phyloP scores from a whole-genome alignment of 139 green algal species.

The Nannochloris sp. region DNA sequence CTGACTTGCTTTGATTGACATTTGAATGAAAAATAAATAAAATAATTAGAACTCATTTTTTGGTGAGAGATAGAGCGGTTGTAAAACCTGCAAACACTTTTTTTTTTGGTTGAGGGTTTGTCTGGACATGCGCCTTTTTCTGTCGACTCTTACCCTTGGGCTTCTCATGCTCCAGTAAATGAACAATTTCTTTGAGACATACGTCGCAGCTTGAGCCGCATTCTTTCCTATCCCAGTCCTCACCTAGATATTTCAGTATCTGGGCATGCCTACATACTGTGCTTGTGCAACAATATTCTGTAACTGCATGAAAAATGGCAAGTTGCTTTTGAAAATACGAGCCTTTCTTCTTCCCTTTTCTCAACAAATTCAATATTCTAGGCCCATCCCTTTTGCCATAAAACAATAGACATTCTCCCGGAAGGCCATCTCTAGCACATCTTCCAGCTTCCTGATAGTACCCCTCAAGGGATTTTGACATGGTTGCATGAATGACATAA shows the following conservation, averaged over 20 bases:
- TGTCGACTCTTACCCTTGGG: not conserved
- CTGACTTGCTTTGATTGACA: no score
- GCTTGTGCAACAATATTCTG: slow-evolving; percentile 27
- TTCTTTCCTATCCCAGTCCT: slow-evolving; percentile 9
- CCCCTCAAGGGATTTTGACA: slow-evolving; percentile 45
- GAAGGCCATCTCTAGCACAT: slow-evolving; percentile 55
- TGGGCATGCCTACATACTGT: slow-evolving; percentile 35
- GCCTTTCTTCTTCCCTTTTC: slow-evolving; percentile 17
- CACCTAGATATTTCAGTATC: slow-evolving; percentile 49
- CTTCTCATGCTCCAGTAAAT: slow-evolving; percentile 1
- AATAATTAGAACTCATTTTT: no score
- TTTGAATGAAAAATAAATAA: no score
- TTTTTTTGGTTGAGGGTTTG: no score
- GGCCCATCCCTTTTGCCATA: slow-evolving; percentile 29
- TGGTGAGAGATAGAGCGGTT: no score
- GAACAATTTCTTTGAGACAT: slow-evolving; percentile 10
- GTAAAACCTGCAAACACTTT: no score
- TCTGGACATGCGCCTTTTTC: no score
- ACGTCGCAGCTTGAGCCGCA: slow-evolving; percentile 26
- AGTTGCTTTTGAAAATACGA: slow-evolving; percentile 28
- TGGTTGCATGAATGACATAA: slow-evolving; percentile 64
- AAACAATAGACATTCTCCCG: slow-evolving; percentile 46
- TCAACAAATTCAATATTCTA: slow-evolving; percentile 26
- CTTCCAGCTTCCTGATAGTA: slow-evolving; percentile 65
- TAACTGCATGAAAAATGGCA: slow-evolving; percentile 36